Base-by-base conservation (phyloP, 768 basidiomycete genomes). In the Leucocoprinus leucothites region DNA sequence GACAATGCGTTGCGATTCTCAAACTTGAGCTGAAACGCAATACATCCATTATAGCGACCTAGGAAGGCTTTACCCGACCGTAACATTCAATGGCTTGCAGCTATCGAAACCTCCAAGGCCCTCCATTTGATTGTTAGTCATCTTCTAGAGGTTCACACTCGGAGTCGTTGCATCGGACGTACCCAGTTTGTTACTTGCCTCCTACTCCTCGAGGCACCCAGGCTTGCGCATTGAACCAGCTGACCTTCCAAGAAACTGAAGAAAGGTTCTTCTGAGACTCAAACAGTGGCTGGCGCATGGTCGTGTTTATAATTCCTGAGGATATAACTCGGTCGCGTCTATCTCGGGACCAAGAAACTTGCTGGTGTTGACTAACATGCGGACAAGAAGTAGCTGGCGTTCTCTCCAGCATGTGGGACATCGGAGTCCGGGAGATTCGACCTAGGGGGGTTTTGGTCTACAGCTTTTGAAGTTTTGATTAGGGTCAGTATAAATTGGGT, bases 371-470 rank as follows among this genome's bases (percentile, higher is more conserved):
- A 22, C 36, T 14, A 41, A n/a, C 53, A 55, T 16, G 53, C 46
- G 47, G 35, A 42, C 26, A 38, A 46, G 53, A 54, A 54, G 53
- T 21, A 8, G 4, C 16, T 9, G 25, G 25, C 24, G 45, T 54
- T 26, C 53, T 26, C 18, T 47, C 26, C n/a, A 47, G 53, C 53
- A 54, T 47, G 45, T 54, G 53, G 31, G 16, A 19, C 52, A 38
- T 26, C 22, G 34, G 35, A 38, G 14, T 46, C 24, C 3, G 45
- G 25, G 28, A 24, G 22, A 28, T 40, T 40, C 47, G 45, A 40
- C 45, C 35, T 35, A 40, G 19, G 24, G 35, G 5, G 9, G 9
- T 36, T 11, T 3, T 8, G 19, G 7, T 6, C 13, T 8, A 22
- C 43, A 18, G 18, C 7, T 18, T 44, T 19, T 25, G 22, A 16